Conservation (phyloP, 139 green algal species). For the Yamagishiella unicocca region DNA sequence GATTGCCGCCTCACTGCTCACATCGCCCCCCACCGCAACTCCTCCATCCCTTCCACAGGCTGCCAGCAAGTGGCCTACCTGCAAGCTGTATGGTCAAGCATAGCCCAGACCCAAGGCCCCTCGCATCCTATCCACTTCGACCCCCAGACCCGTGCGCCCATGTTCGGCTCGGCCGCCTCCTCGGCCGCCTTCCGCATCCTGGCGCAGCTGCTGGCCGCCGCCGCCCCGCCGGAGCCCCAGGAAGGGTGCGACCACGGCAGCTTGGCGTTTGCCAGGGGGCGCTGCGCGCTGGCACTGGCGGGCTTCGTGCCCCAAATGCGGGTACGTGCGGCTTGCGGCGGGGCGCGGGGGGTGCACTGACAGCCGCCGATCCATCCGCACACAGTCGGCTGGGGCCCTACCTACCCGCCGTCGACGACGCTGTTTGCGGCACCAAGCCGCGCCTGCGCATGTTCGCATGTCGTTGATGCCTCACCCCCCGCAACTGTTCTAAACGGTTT, state of each 20-base stretch:
- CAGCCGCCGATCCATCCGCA: background rate
- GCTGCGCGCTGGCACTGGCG: background rate
- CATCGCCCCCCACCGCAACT: background rate
- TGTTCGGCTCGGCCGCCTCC: background rate
- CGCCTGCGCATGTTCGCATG: background rate
- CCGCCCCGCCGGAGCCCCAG: background rate
- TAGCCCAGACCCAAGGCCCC: constrained; percentile 11
- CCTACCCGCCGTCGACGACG: background rate
- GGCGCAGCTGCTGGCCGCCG: background rate
- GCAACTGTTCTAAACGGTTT: no score
- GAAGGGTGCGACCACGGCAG: constrained; percentile 16
- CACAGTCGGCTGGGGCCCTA: background rate
- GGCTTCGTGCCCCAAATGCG: constrained; percentile 6
- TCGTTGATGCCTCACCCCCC: background rate
- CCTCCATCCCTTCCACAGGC: background rate
- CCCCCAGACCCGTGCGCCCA: background rate
- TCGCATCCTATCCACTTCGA: constrained; percentile 18
- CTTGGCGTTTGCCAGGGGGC: background rate
- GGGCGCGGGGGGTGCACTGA: background rate
- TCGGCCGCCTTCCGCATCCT: constrained; percentile 4
- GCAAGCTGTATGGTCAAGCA: constrained; percentile 25
- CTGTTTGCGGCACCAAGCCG: background rate
- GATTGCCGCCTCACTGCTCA: no score
- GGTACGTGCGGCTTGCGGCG: background rate
- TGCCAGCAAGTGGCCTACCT: background rate